Evolutionary conservation across 73 alveolate genomes (phyloP), one percentile per base, ranked within the genome.

Genomic region (Stentor roeselii): DNA sequence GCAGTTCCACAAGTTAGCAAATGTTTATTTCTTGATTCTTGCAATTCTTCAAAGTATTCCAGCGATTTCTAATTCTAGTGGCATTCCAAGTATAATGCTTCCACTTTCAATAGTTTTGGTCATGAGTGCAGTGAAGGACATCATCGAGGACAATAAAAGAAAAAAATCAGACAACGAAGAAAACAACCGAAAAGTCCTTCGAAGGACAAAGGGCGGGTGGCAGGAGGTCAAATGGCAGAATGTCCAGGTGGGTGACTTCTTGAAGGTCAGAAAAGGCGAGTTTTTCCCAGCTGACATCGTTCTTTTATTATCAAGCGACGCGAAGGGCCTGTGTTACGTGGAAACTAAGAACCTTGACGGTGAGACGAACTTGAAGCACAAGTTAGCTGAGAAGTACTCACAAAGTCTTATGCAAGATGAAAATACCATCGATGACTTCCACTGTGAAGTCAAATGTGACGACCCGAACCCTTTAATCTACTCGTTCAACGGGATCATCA

Each of bases 261-360:
- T 83, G 90, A 42, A 39, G 42, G 61, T 95, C 6, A 85, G 15
- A 0, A 38, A 77, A 80, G 98, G 95, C 60, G 98, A 96, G 77
- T 89, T 86, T 74, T 94, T 98, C 60, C 99, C 99, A 2, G 98
- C 99, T 3, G 99, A 98, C 87, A 82, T 98, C 88, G 88, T 97
- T 14, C 91, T 97, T 3, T 83, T 98, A 42, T 97, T 96, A 34
- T 89, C 98, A 59, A 90, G 97, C 21, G 92, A 93, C 36, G 96
- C 89, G 3, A 98, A 93, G 14, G 99, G 99, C 36, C 91, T 94
- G 34, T 95, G 99, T 82, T 98, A 92, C 85, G 98, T 97, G 36
- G 97, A 96, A 78, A 98, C 99, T 2, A 78, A 78, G n/a, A 78
- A 78, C 39, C 82, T 78, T 60, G 99, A 98, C 90, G 99, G 99